Conservation (phyloP, 306 rosid species). For the Glycine latifolia region DNA sequence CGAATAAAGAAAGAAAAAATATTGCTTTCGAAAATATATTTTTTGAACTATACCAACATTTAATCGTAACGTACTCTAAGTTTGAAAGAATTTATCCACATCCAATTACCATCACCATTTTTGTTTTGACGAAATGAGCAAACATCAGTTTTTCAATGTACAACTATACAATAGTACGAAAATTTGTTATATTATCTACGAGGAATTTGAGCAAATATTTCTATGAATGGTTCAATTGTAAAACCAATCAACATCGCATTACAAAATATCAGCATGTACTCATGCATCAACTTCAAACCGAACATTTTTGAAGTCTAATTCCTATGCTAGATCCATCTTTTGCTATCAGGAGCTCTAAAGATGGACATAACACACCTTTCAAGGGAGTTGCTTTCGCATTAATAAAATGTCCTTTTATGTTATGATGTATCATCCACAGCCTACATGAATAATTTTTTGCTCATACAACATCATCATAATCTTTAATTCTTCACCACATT, state of each 20-base stretch:
- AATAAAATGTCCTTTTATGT: background rate
- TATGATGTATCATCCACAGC: background rate
- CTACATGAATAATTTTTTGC: background rate
- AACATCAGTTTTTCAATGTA: too few species aligned
- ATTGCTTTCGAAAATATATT: too few species aligned
- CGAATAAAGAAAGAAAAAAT: too few species aligned
- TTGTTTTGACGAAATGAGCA: too few species aligned
- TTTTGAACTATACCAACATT: too few species aligned
- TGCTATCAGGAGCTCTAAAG: background rate
- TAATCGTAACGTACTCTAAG: too few species aligned
- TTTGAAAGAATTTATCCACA: too few species aligned
- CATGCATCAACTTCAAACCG: background rate
- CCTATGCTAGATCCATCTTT: too few species aligned
- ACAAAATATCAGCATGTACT: background rate
- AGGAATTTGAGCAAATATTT: background rate
- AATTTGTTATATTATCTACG: background rate
- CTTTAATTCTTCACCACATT: constrained; percentile 13
- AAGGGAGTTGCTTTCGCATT: background rate
- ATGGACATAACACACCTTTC: background rate
- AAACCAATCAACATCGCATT: background rate
- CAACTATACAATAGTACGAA: too few species aligned
- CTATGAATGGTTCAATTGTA: background rate
- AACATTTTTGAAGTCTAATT: constrained; percentile 3
- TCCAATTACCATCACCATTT: too few species aligned
- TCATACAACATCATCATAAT: constrained; percentile 6